Percentiles rank a stretch among this genome's conserved stretches.
phyloP scores from a whole-genome alignment of 164 flowering plant genomes.

The Santalum album region DNA sequence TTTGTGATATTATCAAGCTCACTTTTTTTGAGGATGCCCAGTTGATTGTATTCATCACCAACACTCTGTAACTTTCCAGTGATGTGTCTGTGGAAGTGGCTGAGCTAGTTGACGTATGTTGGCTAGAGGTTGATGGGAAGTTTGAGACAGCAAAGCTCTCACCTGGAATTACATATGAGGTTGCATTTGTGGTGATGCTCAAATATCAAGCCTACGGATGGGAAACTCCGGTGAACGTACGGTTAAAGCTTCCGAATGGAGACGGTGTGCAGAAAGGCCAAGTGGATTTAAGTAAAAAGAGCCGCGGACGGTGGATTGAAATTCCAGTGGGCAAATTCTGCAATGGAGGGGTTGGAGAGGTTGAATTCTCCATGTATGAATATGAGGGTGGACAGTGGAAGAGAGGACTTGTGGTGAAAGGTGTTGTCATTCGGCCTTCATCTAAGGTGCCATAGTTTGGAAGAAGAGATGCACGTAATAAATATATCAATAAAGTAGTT shows the following conservation, averaged over 20 bases:
- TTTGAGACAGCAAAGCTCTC: background rate
- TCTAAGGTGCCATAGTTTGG: background rate
- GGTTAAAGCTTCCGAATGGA: background rate
- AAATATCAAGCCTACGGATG: background rate
- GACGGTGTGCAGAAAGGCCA: background rate
- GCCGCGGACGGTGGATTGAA: background rate
- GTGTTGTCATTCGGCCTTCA: background rate
- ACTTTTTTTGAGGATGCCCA: too few species aligned
- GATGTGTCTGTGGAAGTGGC: background rate
- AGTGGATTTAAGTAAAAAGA: background rate
- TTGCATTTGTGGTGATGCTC: constrained; percentile 1
- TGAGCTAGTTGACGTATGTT: background rate
- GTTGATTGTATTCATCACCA: too few species aligned
- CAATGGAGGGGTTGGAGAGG: background rate
- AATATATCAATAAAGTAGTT: too few species aligned
- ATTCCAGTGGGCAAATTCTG: background rate
- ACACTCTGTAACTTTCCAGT: background rate
- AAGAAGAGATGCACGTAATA: too few species aligned
- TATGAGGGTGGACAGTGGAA: background rate
- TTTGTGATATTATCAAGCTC: too few species aligned
- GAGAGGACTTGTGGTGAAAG: background rate
- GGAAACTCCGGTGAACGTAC: background rate
- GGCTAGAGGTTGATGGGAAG: background rate
- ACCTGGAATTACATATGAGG: background rate
- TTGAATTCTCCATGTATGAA: background rate